Percentiles rank a stretch among this genome's conserved stretches.
phyloP scores from a whole-genome alignment of 768 basidiomycete species.

The Hortiboletus flavorubellus region DNA sequence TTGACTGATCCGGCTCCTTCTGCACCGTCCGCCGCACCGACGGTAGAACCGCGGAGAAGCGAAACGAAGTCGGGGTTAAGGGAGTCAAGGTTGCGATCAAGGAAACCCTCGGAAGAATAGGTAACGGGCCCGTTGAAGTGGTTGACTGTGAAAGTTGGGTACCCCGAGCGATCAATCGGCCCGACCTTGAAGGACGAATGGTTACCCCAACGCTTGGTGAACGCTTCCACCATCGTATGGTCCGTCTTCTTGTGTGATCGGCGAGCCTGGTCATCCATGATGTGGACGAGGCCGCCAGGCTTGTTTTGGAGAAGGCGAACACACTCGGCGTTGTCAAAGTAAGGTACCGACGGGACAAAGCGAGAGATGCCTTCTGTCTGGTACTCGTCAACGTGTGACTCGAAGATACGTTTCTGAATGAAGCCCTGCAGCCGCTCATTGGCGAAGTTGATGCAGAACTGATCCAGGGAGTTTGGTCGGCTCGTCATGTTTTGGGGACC shows the following conservation, averaged over 20 bases:
- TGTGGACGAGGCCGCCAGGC: too few species aligned
- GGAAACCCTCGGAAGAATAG: constrained; percentile 87
- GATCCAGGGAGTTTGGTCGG: too few species aligned
- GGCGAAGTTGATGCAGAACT: too few species aligned
- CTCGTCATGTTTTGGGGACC: too few species aligned
- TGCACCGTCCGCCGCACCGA: constrained; percentile 31
- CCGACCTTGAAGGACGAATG: constrained; percentile 90
- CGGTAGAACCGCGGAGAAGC: constrained; percentile 64
- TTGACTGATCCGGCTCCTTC: constrained; percentile 53
- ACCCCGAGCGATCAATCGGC: constrained; percentile 68
- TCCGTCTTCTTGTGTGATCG: constrained; percentile 61
- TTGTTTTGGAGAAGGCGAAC: too few species aligned
- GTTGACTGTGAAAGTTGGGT: constrained; percentile 84
- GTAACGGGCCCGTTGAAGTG: constrained; percentile 91
- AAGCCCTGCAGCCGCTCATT: too few species aligned
- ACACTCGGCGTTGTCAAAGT: too few species aligned
- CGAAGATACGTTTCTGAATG: too few species aligned
- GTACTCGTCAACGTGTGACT: too few species aligned
- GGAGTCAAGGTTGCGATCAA: constrained; percentile 84
- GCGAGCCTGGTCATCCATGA: too few species aligned
- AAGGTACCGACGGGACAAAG: too few species aligned
- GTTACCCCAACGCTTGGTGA: constrained; percentile 91
- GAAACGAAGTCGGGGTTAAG: constrained; percentile 93
- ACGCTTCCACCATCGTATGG: constrained; percentile 91
- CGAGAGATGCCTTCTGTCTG: too few species aligned